Percentiles rank a stretch among this genome's conserved stretches.
phyloP scores from a whole-genome alignment of 2,329 filamentous ascomycete genomes.

The Aspergillus glaucus region DNA sequence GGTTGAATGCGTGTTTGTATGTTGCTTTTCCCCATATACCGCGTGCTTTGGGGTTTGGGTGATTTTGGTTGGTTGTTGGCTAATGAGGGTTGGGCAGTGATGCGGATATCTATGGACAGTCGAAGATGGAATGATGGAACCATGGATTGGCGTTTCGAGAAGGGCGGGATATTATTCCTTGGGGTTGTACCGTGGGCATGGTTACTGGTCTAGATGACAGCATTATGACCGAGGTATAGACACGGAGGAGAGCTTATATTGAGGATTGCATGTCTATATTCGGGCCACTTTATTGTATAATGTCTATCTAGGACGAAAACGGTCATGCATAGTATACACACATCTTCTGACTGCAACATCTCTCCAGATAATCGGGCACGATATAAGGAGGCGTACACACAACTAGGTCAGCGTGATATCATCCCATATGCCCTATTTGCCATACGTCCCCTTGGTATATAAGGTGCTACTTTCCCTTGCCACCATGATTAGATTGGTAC shows the following conservation, averaged over 20 bases:
- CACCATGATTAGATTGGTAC: not conserved
- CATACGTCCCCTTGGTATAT: not conserved
- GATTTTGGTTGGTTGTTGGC: not conserved
- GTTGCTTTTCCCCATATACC: conserved; percentile 10
- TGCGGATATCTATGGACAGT: not conserved
- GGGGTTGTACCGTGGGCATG: not conserved
- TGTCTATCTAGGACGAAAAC: too few relatives aligned
- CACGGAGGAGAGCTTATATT: too few relatives aligned
- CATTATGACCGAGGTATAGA: not conserved
- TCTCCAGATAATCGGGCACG: not conserved
- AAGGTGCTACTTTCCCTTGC: not conserved
- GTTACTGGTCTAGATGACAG: not conserved
- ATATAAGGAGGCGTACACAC: not conserved
- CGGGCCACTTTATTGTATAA: too few relatives aligned
- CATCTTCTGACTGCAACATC: not conserved
- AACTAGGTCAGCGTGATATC: not conserved
- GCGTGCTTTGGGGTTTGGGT: too few relatives aligned
- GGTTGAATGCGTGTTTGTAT: conserved; percentile 40
- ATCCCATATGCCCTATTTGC: not conserved
- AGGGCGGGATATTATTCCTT: conserved; percentile 3
- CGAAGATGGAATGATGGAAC: too few relatives aligned
- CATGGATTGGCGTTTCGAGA: not conserved
- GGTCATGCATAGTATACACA: too few relatives aligned
- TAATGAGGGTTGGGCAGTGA: not conserved
- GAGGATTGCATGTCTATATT: too few relatives aligned